phyloP scores from a whole-genome alignment of 495 filamentous ascomycete species.

The Platismatia glauca region DNA sequence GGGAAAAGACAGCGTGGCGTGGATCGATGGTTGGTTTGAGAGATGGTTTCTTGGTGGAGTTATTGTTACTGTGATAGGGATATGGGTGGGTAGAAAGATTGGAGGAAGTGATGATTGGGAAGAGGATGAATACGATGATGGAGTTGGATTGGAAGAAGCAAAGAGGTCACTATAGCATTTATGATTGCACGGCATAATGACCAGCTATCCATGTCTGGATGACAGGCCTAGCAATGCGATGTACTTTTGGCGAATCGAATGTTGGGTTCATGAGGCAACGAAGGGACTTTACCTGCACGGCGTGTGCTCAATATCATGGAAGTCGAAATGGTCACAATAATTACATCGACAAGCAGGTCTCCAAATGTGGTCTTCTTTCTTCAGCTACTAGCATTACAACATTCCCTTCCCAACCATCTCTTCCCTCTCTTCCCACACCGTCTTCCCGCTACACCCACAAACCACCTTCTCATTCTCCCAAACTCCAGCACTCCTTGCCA shows the following conservation, averaged over 20 bases:
- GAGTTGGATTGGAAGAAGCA: conserved; percentile 58
- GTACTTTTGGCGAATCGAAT: neutral
- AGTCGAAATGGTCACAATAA: no score
- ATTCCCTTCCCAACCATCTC: conserved; percentile 85
- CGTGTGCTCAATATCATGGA: neutral
- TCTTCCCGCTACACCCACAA: conserved; percentile 91
- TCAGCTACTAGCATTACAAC: conserved; percentile 37
- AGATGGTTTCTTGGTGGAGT: conserved; percentile 64
- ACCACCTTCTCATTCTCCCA: conserved; percentile 99
- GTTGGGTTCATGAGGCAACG: neutral
- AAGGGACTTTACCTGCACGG: neutral
- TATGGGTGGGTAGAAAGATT: conserved; percentile 59
- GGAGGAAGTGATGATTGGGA: conserved; percentile 39
- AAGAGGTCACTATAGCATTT: conserved; percentile 30
- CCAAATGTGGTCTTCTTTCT: neutral
- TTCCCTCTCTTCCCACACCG: conserved; percentile 91
- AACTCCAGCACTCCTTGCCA: conserved; percentile 87
- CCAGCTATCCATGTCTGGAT: neutral
- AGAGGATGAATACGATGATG: conserved; percentile 51
- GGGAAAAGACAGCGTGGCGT: conserved; percentile 52
- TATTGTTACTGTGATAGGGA: conserved; percentile 51
- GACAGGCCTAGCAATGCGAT: neutral
- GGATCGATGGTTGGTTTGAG: conserved; percentile 80
- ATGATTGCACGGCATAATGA: neutral
- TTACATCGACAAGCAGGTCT: no score